These are phyloP conservation scores for Aspergillus tanneri DNA, from an alignment of 2,329 filamentous ascomycete species.

Conservation along the genomic window DNA sequence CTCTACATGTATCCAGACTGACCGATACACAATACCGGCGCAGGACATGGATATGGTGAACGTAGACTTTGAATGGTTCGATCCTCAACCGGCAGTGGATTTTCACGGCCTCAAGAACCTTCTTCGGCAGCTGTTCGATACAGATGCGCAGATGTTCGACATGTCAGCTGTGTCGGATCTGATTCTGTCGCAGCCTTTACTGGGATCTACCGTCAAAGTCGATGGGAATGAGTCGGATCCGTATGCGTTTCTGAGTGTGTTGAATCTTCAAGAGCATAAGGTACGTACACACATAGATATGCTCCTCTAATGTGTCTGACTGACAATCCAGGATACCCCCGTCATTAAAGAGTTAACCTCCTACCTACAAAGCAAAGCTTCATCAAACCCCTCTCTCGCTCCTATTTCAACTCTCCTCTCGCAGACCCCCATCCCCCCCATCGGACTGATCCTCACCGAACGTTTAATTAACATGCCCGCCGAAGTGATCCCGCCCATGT, in stretches of 20 bases:
- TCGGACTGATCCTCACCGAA: slow-evolving; percentile 88
- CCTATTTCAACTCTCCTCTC: slow-evolving; percentile 59
- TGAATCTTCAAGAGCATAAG: slow-evolving; percentile 77
- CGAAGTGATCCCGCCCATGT: slow-evolving; percentile 89
- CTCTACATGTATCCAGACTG: neutral
- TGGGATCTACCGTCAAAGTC: slow-evolving; percentile 96
- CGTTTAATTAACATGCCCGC: slow-evolving; percentile 95
- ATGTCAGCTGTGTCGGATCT: slow-evolving; percentile 82
- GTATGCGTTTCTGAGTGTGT: slow-evolving; percentile 84
- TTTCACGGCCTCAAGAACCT: slow-evolving; percentile 93
- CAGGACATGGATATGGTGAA: slow-evolving; percentile 89
- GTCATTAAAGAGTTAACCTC: slow-evolving; percentile 67
- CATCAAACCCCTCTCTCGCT: slow-evolving; percentile 56
- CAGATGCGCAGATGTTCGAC: slow-evolving; percentile 81
- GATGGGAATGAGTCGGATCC: slow-evolving; percentile 90
- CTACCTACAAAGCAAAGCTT: slow-evolving; percentile 64
- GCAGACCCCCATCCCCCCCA: slow-evolving; percentile 55
- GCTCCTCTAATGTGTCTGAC: neutral
- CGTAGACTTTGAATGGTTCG: slow-evolving; percentile 99
- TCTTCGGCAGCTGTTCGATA: slow-evolving; percentile 86
- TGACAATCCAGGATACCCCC: slow-evolving; percentile 66
- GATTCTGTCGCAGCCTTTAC: slow-evolving; percentile 78
- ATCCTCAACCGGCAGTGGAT: slow-evolving; percentile 83
- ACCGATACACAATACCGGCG: neutral
- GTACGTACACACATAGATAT: slow-evolving; percentile 31